Base-by-base conservation (phyloP, 768 basidiomycete genomes). In the Xerocomus spinulosus region DNA sequence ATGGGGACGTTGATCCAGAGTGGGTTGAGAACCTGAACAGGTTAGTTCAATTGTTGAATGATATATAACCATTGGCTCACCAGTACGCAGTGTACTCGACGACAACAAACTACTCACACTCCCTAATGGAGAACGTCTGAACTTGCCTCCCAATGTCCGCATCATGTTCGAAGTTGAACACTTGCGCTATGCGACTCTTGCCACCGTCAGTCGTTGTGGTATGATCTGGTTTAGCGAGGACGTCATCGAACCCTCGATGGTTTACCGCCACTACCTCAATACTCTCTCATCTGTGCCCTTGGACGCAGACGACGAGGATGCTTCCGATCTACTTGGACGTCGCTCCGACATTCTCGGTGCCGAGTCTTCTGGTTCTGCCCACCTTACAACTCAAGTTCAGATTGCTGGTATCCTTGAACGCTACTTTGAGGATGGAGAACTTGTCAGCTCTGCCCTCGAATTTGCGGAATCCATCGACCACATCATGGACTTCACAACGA, bases 171-270 rank as follows among this genome's bases (percentile, higher is more conserved):
- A 99, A 66, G 96, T 98, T 48, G 96, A 98, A 65, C 92, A 96
- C 66, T 80, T 99, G 56, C 87, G 85, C 59, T 99, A 95, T 66
- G 96, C 96, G 0, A 99, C 96, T 4, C 82, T 88, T 45, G 96
- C 96, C 14, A 99, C 96, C 23, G 96, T 99, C 75, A 96, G 92
- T 81, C 94, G 96, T 47, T 99, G 96, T 62, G 96, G 96, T 65
- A 99, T 99, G 96, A 95, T 99, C 58, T 99, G 96, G 96, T 99
- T 99, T 73, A 97, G 93, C 64, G 93, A 97, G 49, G 93, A 97
- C 54, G 83, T 96, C 40, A 82, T 99, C 23, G 86, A 91, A 54
- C 83, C 93, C 6, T 71, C 76, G 1, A 97, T 98, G 96, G 80
- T 96, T 15, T 96, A 88, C 67, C 82, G 79, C 43, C 79, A 97